A percentile compares a stretch with the other conserved stretches of the same genome.
Conservation (phyloP, 164 flowering plant genomes). For the Magnolia officinalis region DNA sequence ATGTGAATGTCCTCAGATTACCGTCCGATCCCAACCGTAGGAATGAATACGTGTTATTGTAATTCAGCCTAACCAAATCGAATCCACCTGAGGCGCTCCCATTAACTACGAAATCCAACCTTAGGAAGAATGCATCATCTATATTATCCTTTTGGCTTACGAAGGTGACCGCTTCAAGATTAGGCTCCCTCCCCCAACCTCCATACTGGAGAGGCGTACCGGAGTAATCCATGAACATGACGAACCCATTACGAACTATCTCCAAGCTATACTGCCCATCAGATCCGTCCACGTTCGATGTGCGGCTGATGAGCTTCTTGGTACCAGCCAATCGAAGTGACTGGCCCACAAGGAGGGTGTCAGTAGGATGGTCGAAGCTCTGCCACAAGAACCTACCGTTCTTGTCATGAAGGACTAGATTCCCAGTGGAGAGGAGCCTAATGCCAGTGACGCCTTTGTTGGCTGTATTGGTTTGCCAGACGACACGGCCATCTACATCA, state of each 20-base stretch:
- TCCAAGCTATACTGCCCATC: constrained; percentile 29
- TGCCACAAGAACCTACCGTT: constrained; percentile 31
- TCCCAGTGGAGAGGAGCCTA: constrained; percentile 24
- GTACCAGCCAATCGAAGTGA: constrained; percentile 4
- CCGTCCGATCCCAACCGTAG: constrained; percentile 30
- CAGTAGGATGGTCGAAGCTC: constrained; percentile 32
- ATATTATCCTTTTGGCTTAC: constrained; percentile 7
- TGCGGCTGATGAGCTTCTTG: constrained; percentile 24
- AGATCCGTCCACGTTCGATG: constrained; percentile 14
- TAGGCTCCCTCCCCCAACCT: neutral
- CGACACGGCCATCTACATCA: constrained; percentile 27
- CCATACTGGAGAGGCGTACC: neutral
- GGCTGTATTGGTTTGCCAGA: constrained; percentile 34
- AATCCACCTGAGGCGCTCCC: neutral
- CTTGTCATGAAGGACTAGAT: constrained; percentile 27
- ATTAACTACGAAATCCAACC: neutral
- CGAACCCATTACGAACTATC: constrained; percentile 11
- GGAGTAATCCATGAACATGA: constrained; percentile 12
- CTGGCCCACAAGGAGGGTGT: constrained; percentile 36
- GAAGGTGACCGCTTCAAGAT: neutral
- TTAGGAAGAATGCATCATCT: constrained; percentile 7
- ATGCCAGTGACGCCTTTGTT: constrained; percentile 27
- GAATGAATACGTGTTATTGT: constrained; percentile 24
- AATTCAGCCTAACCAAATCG: constrained; percentile 9
- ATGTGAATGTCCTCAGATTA: constrained; percentile 25